Base-by-base conservation (phyloP, 2,329 filamentous ascomycete species). In the Penicillium sp. region DNA sequence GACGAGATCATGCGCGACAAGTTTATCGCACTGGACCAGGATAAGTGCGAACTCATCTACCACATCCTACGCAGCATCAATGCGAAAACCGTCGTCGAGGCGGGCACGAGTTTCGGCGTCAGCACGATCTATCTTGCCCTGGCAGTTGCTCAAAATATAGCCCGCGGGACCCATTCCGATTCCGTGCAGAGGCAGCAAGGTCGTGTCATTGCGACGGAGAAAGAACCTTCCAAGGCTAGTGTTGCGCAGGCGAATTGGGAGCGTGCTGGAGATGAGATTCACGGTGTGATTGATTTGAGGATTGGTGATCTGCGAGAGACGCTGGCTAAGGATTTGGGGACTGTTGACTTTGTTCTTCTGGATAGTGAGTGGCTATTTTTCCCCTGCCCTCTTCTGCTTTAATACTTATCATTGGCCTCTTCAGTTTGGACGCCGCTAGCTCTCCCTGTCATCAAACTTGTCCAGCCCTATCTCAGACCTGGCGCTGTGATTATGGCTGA, bases 81-180 rank as follows among this genome's bases (percentile, higher is more conserved):
- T 1, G 83, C 84, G 0, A 73, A 71, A 1, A 77, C 77, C 37
- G 71, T 86, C 19, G 78, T 87, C 33, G 84, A 87, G 63, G 83
- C 82, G 0, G 85, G 84, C 1, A 87, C 85, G 0, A 82, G 79
- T 37, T 87, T 84, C 53, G 85, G 85, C 2, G 78, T 87, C 1
- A 84, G 80, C 52, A 87, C 84, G 0, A 84, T 87, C 40, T 87
- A 86, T 55, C 76, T 87, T 2, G 83, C 84, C 0, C 72, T 87
- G 2, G 85, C 83, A 0, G 81, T 83, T 0, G 75, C 75, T 0
- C 75, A 81, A 51, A 85, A 82, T 53, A 73, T 71, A 0, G 43
- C 48, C 1, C 29, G 29, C 0, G 24, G 24, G 10, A 10, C 24
- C 24, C 24, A 28, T 5, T 33, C 31, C 31, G 31, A 39, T 23